A percentile compares a stretch with the other conserved stretches of the same genome.
Evolutionary conservation across 768 basidiomycete species (phyloP).

Genomic region (Holtermannia corniformis): DNA sequence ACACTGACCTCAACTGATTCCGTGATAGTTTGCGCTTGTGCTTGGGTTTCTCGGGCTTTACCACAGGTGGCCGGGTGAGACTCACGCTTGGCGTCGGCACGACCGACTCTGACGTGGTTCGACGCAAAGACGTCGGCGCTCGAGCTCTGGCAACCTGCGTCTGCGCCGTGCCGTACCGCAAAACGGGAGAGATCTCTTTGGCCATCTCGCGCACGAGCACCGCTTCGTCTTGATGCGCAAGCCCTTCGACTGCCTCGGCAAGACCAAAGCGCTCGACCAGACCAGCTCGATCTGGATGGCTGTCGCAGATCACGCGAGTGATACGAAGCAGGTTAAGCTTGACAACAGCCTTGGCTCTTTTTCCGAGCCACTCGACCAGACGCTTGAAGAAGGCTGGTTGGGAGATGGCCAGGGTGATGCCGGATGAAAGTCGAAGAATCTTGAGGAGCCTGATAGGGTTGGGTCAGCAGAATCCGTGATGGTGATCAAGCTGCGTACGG

Average conservation of each 20-base stretch:
- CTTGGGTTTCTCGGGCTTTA: slow-evolving; percentile 17
- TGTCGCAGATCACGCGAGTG: slow-evolving; percentile 74
- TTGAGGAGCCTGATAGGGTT: slow-evolving; percentile 55
- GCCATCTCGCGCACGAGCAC: slow-evolving; percentile 70
- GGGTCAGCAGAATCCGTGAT: background rate
- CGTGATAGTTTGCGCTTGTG: slow-evolving; percentile 35
- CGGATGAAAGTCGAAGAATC: slow-evolving; percentile 69
- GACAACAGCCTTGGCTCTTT: slow-evolving; percentile 71
- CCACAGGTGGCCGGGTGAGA: background rate
- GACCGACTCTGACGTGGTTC: slow-evolving; percentile 9
- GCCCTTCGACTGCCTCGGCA: slow-evolving; percentile 64
- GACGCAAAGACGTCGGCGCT: background rate
- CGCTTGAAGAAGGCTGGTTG: slow-evolving; percentile 78
- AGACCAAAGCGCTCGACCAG: slow-evolving; percentile 75
- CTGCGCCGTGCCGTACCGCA: slow-evolving; percentile 15
- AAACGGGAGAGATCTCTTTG: slow-evolving; percentile 33
- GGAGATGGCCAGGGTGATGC: slow-evolving; percentile 65
- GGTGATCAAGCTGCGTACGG: slow-evolving; percentile 20
- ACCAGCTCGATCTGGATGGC: slow-evolving; percentile 71
- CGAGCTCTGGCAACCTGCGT: background rate
- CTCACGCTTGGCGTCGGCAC: background rate
- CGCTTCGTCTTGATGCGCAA: slow-evolving; percentile 78
- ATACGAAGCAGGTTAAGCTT: slow-evolving; percentile 82
- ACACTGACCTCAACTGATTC: slow-evolving; percentile 30
- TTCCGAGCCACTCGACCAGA: slow-evolving; percentile 66